Conservation (phyloP, 2,329 filamentous ascomycete species). For the Helotiales sp. region DNA sequence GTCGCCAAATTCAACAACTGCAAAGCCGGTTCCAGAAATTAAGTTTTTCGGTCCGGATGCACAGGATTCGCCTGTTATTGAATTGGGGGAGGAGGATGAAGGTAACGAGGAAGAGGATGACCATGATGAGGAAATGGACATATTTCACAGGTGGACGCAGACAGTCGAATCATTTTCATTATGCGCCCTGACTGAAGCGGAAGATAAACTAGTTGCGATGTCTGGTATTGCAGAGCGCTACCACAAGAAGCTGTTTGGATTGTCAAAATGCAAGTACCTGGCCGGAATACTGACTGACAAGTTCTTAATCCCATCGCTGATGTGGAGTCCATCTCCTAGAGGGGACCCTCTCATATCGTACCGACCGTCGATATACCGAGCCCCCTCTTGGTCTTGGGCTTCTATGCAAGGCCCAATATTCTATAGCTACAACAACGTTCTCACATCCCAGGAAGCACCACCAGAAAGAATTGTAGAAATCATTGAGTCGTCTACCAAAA, state of each 20-base stretch:
- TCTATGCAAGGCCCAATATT: slow-evolving; percentile 8
- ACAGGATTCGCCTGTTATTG: no score
- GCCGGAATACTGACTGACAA: background rate
- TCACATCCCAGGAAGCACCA: background rate
- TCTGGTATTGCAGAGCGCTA: background rate
- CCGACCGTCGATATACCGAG: background rate
- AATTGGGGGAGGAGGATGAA: background rate
- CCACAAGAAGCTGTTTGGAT: background rate
- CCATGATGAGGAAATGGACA: background rate
- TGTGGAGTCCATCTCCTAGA: background rate
- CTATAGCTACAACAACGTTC: background rate
- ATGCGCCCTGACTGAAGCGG: background rate
- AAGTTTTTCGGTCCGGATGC: no score
- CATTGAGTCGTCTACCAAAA: background rate
- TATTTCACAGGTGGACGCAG: background rate
- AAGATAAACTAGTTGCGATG: background rate
- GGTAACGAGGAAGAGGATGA: background rate
- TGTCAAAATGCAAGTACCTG: background rate
- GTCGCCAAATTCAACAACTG: no score
- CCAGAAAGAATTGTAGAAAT: background rate
- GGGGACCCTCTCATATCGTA: background rate
- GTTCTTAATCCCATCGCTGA: background rate
- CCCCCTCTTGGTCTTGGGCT: slow-evolving; percentile 15
- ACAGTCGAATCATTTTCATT: background rate
- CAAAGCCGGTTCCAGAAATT: no score